Evolutionary conservation across 306 rosid species (phyloP).

Genomic region (barrel medic (Medicago truncatula)): DNA sequence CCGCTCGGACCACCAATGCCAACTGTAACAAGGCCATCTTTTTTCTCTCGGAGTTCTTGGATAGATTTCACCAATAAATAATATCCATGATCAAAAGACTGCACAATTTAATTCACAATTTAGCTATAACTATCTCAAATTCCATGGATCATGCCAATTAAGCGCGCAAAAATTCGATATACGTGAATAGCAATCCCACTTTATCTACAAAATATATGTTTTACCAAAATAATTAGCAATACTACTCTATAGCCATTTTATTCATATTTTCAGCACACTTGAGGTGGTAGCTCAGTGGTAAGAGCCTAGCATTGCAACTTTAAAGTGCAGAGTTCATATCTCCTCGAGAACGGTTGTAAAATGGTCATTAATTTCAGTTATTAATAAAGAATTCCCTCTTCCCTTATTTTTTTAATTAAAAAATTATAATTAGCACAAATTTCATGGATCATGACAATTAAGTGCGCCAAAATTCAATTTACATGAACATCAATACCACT

Average conservation of each 20-base stretch:
- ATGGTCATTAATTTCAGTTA: too few relatives aligned
- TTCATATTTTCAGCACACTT: too few relatives aligned
- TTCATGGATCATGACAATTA: constrained; percentile 35
- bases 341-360: too few relatives aligned
- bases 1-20: constrained; percentile 99
- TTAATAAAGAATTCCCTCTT: too few relatives aligned
- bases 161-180: constrained; percentile 22
- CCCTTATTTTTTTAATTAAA: too few relatives aligned
- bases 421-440: constrained; percentile 6
- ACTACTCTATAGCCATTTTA: too few relatives aligned
- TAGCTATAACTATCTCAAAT: constrained; percentile 32
- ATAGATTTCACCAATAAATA: constrained; percentile 92
- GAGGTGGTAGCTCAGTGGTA: too few relatives aligned
- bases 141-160: constrained; percentile 34
- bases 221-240: not conserved
- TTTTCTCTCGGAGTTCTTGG: constrained; percentile 96
- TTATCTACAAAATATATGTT: constrained; percentile 1
- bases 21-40: constrained; percentile 84
- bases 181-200: constrained; percentile 1
- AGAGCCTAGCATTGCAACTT: too few relatives aligned
- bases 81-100: constrained; percentile 98
- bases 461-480: constrained; percentile 24
- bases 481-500: constrained; percentile 1
- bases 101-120: constrained; percentile 55
- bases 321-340: too few relatives aligned